These are phyloP conservation scores for Aphanomyces astaci DNA, from an alignment of 352 stramenopile genomes.

Conservation along the genomic window DNA sequence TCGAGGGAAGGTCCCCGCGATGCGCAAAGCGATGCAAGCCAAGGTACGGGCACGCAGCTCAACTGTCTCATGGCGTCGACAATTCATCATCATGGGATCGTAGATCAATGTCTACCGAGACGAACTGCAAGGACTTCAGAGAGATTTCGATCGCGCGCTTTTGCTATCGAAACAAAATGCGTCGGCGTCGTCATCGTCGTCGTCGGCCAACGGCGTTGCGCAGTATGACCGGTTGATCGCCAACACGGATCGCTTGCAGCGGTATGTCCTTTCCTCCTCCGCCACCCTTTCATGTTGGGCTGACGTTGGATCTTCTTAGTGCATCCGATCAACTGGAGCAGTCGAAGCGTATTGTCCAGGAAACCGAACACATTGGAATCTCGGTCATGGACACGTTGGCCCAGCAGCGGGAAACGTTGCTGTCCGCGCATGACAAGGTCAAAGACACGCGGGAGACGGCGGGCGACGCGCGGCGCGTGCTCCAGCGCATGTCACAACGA, in stretches of 20 bases:
- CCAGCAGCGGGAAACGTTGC: constrained; percentile 58
- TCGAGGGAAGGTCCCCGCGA: constrained; percentile 43
- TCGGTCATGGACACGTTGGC: constrained; percentile 59
- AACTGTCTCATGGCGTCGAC: too few species aligned
- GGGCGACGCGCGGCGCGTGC: constrained; percentile 49
- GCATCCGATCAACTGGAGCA: constrained; percentile 49
- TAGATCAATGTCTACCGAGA: constrained; percentile 64
- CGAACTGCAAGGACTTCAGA: constrained; percentile 55
- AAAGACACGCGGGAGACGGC: constrained; percentile 65
- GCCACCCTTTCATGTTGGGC: too few species aligned
- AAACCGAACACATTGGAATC: constrained; percentile 64
- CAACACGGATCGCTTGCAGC: constrained; percentile 55
- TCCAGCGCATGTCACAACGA: constrained; percentile 68
- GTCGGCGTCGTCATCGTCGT: constrained; percentile 51
- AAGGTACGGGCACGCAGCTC: constrained; percentile 31
- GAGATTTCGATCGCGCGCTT: constrained; percentile 60
- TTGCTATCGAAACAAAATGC: constrained; percentile 59
- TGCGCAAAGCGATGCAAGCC: constrained; percentile 63
- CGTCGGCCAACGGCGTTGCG: constrained; percentile 46
- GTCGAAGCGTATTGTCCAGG: constrained; percentile 53
- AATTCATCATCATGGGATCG: constrained; percentile 7
- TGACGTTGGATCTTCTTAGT: constrained; percentile 26
- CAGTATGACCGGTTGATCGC: constrained; percentile 61
- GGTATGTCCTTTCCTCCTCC: constrained; percentile 26
- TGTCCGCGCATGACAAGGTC: constrained; percentile 37